A percentile compares a stretch with the other conserved stretches of the same genome.
phyloP scores from a whole-genome alignment of 2,329 filamentous ascomycete genomes.

The Fusarium virguliforme region DNA sequence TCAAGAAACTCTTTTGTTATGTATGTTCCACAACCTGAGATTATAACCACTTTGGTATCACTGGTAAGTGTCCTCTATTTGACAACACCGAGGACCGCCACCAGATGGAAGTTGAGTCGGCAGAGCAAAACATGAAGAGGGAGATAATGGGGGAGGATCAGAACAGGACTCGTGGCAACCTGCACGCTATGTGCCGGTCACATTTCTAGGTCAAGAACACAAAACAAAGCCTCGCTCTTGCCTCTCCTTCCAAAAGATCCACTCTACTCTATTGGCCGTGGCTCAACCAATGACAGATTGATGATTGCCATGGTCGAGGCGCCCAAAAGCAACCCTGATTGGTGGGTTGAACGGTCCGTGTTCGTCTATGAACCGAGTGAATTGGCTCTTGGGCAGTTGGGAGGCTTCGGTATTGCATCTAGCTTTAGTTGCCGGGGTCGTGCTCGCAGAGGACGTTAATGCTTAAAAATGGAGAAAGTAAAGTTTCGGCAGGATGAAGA shows the following conservation, averaged over 20 bases:
- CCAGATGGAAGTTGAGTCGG: too few species aligned
- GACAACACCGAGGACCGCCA: too few species aligned
- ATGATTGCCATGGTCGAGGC: neutral
- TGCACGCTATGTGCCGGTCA: too few species aligned
- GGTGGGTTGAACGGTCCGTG: neutral
- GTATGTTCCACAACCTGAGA: too few species aligned
- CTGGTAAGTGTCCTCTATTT: too few species aligned
- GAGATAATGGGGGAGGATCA: too few species aligned
- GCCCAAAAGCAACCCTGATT: neutral
- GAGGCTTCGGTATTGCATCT: neutral
- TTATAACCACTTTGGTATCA: too few species aligned
- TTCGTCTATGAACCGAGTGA: neutral
- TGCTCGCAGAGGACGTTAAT: neutral
- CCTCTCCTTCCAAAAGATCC: neutral
- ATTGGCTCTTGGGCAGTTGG: neutral
- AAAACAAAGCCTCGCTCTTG: neutral
- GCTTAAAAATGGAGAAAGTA: neutral
- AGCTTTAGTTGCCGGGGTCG: neutral
- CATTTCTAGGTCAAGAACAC: too few species aligned
- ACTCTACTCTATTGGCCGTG: neutral
- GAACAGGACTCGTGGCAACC: too few species aligned
- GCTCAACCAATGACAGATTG: neutral
- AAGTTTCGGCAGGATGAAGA: neutral
- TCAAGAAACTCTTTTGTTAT: too few species aligned
- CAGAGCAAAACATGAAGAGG: too few species aligned